Conservation (phyloP, 2,329 filamentous ascomycete species). For the Myriangium duriaei region DNA sequence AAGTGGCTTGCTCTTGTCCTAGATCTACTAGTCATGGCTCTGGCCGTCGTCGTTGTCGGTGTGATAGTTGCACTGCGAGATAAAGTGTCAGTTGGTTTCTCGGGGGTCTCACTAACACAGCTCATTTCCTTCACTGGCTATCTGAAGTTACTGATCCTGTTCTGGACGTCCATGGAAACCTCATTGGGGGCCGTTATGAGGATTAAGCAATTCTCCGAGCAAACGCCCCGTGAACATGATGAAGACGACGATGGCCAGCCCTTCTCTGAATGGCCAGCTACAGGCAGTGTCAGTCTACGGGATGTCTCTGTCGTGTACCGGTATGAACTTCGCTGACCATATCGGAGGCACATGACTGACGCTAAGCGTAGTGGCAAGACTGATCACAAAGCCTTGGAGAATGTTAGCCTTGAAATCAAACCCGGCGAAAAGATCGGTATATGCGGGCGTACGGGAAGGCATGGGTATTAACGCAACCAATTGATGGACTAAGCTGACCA, state of each 20-base stretch:
- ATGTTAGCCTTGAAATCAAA: slow-evolving; percentile 34
- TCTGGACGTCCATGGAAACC: slow-evolving; percentile 45
- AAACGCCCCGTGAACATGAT: slow-evolving; percentile 23
- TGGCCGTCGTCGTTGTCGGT: slow-evolving; percentile 22
- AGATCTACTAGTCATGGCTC: slow-evolving; percentile 26
- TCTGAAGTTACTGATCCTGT: slow-evolving; percentile 35
- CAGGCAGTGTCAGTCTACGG: neutral
- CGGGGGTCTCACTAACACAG: slow-evolving; percentile 40
- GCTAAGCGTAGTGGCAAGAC: neutral
- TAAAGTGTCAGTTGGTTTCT: slow-evolving; percentile 33
- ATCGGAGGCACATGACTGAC: too few relatives aligned
- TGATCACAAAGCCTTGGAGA: neutral
- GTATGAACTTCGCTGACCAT: too few relatives aligned
- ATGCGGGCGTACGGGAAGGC: slow-evolving; percentile 43
- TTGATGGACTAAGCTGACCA: too few relatives aligned
- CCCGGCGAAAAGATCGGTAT: slow-evolving; percentile 38
- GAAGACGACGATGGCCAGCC: neutral
- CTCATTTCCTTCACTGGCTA: slow-evolving; percentile 39
- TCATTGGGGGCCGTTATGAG: slow-evolving; percentile 42
- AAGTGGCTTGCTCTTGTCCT: slow-evolving; percentile 32
- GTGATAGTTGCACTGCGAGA: slow-evolving; percentile 23
- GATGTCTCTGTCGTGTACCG: too few relatives aligned
- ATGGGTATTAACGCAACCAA: too few relatives aligned
- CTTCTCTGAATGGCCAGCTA: neutral
- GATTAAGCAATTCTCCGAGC: slow-evolving; percentile 34